Evolutionary conservation across 345 rosid species (phyloP).

Genomic region (Raphanus sativus): DNA sequence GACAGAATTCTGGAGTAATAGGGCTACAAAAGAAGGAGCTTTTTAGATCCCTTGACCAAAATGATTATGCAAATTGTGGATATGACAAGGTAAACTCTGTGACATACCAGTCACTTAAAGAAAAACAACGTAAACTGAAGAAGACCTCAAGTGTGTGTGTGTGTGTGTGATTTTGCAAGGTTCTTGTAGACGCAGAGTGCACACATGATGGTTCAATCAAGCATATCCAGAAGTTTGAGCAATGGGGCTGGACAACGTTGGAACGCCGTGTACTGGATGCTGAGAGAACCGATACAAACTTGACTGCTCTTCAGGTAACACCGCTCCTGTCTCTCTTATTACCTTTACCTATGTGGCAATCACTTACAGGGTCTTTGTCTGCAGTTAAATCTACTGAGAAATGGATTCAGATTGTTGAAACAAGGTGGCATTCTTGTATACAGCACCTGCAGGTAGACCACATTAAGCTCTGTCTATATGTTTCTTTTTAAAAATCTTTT

Average conservation of each 20-base stretch:
- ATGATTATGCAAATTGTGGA: conserved; percentile 46
- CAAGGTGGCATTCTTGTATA: conserved; percentile 77
- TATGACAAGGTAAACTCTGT: conserved; percentile 74
- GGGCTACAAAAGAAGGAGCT: conserved; percentile 64
- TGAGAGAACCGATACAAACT: conserved; percentile 63
- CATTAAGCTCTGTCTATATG: background rate
- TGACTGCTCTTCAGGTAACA: conserved; percentile 73
- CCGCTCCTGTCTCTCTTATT: background rate
- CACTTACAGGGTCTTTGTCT: background rate
- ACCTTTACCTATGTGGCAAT: conserved; percentile 4
- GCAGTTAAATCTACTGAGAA: conserved; percentile 79
- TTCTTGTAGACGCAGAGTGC: conserved; percentile 98
- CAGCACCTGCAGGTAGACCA: conserved; percentile 89
- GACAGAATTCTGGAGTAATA: conserved; percentile 66
- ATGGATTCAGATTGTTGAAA: conserved; percentile 81
- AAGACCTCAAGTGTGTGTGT: background rate
- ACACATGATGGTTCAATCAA: conserved; percentile 94
- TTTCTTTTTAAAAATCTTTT: background rate
- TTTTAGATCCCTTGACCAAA: conserved; percentile 37
- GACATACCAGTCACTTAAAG: background rate
- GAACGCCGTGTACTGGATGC: conserved; percentile 83
- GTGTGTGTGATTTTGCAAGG: conserved; percentile 41
- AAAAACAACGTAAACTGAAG: background rate
- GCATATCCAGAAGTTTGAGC: conserved; percentile 90
- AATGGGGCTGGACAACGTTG: conserved; percentile 94